These are phyloP conservation scores for Rhodotorula sphaerocarpa DNA, from an alignment of 768 basidiomycete species.

Conservation along the genomic window DNA sequence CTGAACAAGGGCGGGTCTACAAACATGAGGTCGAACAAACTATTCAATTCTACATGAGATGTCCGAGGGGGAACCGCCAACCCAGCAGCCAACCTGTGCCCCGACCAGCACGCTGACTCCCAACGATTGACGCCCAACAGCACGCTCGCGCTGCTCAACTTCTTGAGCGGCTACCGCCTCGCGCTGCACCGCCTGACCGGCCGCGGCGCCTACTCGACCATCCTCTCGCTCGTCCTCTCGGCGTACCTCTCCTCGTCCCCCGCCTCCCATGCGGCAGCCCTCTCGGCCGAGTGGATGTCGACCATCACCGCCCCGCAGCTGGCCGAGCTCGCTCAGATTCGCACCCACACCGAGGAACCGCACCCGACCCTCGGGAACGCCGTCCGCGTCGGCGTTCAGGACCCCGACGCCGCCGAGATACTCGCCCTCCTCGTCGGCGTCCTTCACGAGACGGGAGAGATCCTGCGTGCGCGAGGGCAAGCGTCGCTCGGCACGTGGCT, in stretches of 20 bases:
- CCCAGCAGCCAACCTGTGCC: not conserved
- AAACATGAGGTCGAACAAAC: not conserved
- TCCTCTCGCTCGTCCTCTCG: conserved; percentile 63
- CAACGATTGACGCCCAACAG: not conserved
- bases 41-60: not conserved
- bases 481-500: conserved; percentile 67
- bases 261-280: conserved; percentile 52
- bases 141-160: conserved; percentile 52
- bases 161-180: conserved; percentile 69
- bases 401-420: conserved; percentile 65
- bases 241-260: conserved; percentile 55
- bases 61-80: not conserved
- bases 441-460: conserved; percentile 63
- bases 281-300: conserved; percentile 62
- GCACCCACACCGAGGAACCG: conserved; percentile 59
- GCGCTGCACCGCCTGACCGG: conserved; percentile 64
- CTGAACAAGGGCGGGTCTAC: not conserved
- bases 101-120: too few relatives aligned
- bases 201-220: conserved; percentile 75
- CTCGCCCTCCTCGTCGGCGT: conserved; percentile 58
- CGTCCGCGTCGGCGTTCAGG: conserved; percentile 60
- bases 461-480: conserved; percentile 57
- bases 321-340: conserved; percentile 64
- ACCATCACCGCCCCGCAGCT: conserved; percentile 53
- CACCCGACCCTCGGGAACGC: conserved; percentile 55